phyloP scores from a whole-genome alignment of 2,329 filamentous ascomycete genomes.

The Mollisiaceae sp. region DNA sequence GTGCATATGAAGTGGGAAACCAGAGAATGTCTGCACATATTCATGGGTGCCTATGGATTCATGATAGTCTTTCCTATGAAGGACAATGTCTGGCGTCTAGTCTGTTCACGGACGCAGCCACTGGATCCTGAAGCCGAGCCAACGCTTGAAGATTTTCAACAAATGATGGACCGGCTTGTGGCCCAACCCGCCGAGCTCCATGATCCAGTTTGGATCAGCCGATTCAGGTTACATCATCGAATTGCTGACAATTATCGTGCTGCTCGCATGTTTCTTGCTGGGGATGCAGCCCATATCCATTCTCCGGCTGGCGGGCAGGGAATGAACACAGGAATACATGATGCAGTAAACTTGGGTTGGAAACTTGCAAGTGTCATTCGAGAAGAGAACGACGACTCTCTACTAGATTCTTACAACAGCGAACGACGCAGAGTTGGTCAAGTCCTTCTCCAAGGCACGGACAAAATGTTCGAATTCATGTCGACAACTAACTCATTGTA shows the following conservation, averaged over 20 bases:
- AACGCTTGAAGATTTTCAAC: conserved; percentile 44
- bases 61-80: conserved; percentile 45
- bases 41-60: conserved; percentile 45
- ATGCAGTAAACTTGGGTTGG: conserved; percentile 45
- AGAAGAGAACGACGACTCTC: conserved; percentile 39
- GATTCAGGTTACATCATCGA: conserved; percentile 53
- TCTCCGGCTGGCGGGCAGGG: conserved; percentile 46
- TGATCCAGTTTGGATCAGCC: conserved; percentile 49
- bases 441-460: conserved; percentile 49
- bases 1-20: conserved; percentile 40
- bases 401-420: conserved; percentile 54
- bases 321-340: conserved; percentile 46
- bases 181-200: conserved; percentile 32
- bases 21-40: conserved; percentile 29
- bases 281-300: conserved; percentile 47
- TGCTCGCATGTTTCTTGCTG: conserved; percentile 45
- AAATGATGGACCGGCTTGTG: conserved; percentile 39
- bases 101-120: conserved; percentile 31
- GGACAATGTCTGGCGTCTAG: conserved; percentile 39
- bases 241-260: conserved; percentile 50
- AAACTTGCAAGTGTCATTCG: conserved; percentile 47
- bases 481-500: conserved; percentile 45
- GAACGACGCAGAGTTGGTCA: conserved; percentile 55
- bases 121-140: conserved; percentile 29
- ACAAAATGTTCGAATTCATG: conserved; percentile 48